phyloP scores from a whole-genome alignment of 306 rosid genomes.

The Fragaria iinumae region DNA sequence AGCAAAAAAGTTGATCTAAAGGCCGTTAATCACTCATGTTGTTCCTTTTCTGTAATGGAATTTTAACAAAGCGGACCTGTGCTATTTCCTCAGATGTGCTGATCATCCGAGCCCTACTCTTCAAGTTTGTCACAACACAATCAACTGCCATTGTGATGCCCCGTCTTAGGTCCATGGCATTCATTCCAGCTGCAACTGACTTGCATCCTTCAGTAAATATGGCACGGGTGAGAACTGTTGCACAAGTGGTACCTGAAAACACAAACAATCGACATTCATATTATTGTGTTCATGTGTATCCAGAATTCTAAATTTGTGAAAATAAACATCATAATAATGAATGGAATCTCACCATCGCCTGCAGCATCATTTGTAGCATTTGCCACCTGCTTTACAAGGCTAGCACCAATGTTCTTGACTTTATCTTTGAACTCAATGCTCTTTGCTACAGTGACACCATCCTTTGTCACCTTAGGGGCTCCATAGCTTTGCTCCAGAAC shows the following conservation, averaged over 20 bases:
- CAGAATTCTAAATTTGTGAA: not conserved
- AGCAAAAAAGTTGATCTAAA: not conserved
- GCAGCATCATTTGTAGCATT: conserved; percentile 59
- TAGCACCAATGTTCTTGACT: conserved; percentile 51
- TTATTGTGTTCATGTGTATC: not conserved
- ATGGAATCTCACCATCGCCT: conserved; percentile 43
- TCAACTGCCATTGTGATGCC: conserved; percentile 58
- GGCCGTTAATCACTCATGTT: not conserved
- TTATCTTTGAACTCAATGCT: conserved; percentile 50
- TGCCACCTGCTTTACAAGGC: conserved; percentile 58
- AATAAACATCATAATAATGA: not conserved
- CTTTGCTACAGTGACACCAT: conserved; percentile 58
- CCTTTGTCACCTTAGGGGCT: conserved; percentile 57
- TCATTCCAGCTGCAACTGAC: conserved; percentile 59
- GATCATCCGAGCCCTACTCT: conserved; percentile 53
- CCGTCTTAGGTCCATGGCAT: conserved; percentile 55
- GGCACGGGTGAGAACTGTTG: conserved; percentile 53
- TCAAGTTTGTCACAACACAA: conserved; percentile 50
- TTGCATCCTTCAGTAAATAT: conserved; percentile 60
- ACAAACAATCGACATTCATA: not conserved
- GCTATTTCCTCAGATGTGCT: conserved; percentile 61
- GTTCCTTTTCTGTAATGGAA: not conserved
- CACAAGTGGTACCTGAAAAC: conserved; percentile 60
- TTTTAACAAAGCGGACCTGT: conserved; percentile 27
- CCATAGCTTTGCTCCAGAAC: conserved; percentile 56